phyloP scores from a whole-genome alignment of 768 basidiomycete species.

The Kwoniella dejecticola region DNA sequence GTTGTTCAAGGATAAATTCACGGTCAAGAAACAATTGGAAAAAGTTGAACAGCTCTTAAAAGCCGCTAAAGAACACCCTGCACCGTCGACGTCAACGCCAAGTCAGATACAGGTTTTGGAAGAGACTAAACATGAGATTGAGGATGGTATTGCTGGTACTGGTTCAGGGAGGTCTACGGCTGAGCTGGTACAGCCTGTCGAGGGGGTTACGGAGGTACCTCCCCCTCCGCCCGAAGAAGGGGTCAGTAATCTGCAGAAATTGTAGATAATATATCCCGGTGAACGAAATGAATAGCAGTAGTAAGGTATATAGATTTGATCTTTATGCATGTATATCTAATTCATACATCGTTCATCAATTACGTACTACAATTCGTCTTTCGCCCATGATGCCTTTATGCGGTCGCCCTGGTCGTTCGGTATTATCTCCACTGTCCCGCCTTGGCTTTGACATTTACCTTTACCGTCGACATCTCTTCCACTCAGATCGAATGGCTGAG shows the following conservation, averaged over 20 bases:
- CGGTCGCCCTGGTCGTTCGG: not conserved
- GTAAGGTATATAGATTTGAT: not conserved
- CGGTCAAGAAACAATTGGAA: constrained; percentile 46
- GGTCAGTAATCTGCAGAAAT: constrained; percentile 1
- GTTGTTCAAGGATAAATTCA: constrained; percentile 71
- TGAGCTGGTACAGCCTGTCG: not conserved
- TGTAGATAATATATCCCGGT: constrained; percentile 2
- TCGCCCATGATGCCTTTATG: not conserved
- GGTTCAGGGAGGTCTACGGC: not conserved
- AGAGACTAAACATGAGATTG: constrained; percentile 8
- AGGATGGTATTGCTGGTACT: too few relatives aligned
- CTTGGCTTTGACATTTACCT: not conserved
- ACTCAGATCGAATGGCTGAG: constrained; percentile 3
- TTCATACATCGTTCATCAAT: not conserved
- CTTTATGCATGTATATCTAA: constrained; percentile 6
- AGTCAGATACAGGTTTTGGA: not conserved
- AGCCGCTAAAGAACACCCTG: constrained; percentile 30
- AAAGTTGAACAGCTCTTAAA: constrained; percentile 48
- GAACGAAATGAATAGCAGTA: too few relatives aligned
- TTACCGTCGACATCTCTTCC: not conserved
- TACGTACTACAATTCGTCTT: not conserved
- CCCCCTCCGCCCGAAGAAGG: not conserved
- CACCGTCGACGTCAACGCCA: not conserved
- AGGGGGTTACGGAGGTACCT: not conserved
- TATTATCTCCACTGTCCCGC: constrained; percentile 17